Percentiles rank a stretch among this genome's conserved stretches.
These are phyloP conservation scores for Saraca asoca DNA, from an alignment of 331 rosid genomes.

Conservation along the genomic window DNA sequence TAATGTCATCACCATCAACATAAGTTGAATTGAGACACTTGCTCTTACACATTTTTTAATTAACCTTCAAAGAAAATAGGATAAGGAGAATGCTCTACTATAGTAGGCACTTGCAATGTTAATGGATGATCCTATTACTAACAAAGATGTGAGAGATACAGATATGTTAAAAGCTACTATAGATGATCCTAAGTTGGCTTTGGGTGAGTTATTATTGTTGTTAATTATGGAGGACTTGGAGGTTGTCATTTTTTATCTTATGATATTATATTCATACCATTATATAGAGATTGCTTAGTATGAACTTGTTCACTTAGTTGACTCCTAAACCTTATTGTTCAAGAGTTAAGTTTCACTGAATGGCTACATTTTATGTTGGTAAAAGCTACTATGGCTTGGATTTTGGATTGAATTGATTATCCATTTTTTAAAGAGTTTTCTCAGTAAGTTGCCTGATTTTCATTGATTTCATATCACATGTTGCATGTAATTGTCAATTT, in stretches of 20 bases:
- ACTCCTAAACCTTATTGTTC: background rate
- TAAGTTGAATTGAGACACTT: no score
- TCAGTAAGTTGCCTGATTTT: background rate
- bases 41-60: background rate
- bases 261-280: background rate
- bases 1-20: background rate
- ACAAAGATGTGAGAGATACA: constrained; percentile 64
- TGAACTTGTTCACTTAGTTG: constrained; percentile 14
- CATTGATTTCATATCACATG: constrained; percentile 18
- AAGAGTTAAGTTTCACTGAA: constrained; percentile 7
- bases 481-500: constrained; percentile 65
- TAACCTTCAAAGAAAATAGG: constrained; percentile 39
- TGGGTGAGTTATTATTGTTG: constrained; percentile 56
- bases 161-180: constrained; percentile 84
- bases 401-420: constrained; percentile 21
- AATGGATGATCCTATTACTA: constrained; percentile 79
- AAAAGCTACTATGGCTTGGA: constrained; percentile 26
- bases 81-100: constrained; percentile 87
- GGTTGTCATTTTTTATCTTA: background rate
- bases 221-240: no score
- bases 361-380: constrained; percentile 7
- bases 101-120: constrained; percentile 99
- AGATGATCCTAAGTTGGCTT: constrained; percentile 88
- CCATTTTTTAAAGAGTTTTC: background rate
- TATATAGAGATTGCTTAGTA: constrained; percentile 3